Percentiles rank a stretch among this genome's conserved stretches.
These are phyloP conservation scores for Calendula officinalis DNA, from an alignment of 129 eudicot species.

Conservation along the genomic window DNA sequence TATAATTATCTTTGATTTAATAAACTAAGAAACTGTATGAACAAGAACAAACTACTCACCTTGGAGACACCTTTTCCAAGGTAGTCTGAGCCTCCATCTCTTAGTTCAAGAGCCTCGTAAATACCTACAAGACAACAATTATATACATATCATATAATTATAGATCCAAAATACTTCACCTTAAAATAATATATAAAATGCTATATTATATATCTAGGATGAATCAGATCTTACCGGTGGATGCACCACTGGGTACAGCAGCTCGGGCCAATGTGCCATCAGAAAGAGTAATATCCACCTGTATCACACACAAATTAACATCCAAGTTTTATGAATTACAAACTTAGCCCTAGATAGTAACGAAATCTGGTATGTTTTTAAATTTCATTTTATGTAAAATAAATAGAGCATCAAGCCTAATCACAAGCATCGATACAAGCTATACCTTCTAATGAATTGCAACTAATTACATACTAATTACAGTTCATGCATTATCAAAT, in stretches of 20 bases:
- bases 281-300: conserved; percentile 75
- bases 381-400: too few relatives aligned
- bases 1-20: conserved; percentile 9
- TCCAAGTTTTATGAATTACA: background rate
- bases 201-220: background rate
- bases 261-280: conserved; percentile 77
- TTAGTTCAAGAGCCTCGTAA: conserved; percentile 93
- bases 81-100: conserved; percentile 97
- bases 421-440: background rate
- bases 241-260: conserved; percentile 99
- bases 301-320: background rate
- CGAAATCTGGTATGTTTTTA: background rate
- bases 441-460: background rate
- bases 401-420: background rate
- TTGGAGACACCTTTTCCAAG: conserved; percentile 97
- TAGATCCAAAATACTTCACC: background rate
- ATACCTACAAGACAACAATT: conserved; percentile 44
- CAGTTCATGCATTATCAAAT: background rate
- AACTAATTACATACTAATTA: too few relatives aligned
- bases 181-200: background rate
- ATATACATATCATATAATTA: background rate
- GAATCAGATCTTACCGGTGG: conserved; percentile 67
- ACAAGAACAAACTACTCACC: conserved; percentile 36
- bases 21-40: conserved; percentile 3
- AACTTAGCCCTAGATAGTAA: background rate